Evolutionary conservation across 371 early-diverging fungal genomes (phyloP).

Genomic region (Fennellomyces sp.): DNA sequence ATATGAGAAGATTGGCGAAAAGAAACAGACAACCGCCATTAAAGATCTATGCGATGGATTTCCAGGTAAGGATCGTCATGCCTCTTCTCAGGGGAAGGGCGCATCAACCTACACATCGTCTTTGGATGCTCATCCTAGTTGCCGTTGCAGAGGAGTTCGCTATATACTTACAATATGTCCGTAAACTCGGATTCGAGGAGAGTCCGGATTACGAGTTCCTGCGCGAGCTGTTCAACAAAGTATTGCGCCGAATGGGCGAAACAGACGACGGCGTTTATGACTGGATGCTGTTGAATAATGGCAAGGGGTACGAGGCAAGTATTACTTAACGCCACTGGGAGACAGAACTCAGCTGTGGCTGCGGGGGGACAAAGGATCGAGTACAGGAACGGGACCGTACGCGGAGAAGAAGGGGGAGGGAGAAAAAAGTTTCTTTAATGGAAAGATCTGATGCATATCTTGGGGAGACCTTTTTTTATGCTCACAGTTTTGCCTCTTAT

Average conservation of each 20-base stretch:
- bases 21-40: conserved; percentile 81
- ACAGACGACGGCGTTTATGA: conserved; percentile 90
- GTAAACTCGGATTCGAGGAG: conserved; percentile 94
- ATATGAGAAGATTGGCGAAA: conserved; percentile 93
- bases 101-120: too few species aligned
- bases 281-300: conserved; percentile 83
- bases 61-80: conserved; percentile 57
- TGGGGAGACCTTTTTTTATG: not conserved
- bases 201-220: conserved; percentile 94
- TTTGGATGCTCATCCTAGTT: too few species aligned
- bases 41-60: conserved; percentile 81
- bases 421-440: not conserved
- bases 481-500: not conserved
- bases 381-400: not conserved
- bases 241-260: conserved; percentile 70
- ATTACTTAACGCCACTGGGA: not conserved
- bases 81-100: too few species aligned
- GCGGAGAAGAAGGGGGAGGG: not conserved
- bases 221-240: conserved; percentile 85
- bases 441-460: not conserved
- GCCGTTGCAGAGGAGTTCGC: conserved; percentile 88
- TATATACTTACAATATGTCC: conserved; percentile 88
- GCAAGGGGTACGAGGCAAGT: conserved; percentile 65
- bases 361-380: not conserved
- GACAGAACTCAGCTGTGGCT: not conserved